Evolutionary conservation across 2,329 filamentous ascomycete genomes (phyloP), one percentile per base, ranked within the genome.

Genomic region (Ceratocystis colombiana): DNA sequence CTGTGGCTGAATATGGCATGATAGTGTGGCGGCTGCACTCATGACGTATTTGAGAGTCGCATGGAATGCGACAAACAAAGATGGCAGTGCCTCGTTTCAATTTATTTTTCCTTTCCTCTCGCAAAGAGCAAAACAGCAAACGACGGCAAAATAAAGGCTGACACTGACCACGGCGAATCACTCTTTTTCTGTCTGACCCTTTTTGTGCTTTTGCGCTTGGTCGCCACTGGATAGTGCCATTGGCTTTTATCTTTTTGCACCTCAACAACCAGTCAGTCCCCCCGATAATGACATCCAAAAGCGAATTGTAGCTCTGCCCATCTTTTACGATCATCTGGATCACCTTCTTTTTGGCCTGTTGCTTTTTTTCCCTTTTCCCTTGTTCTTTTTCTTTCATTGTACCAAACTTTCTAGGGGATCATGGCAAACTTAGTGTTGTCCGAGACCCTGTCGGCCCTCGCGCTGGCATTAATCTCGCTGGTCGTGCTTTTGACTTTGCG

Each of bases 401-500:
- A 7, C 10, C 46, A 6, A 3, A 7, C 8, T 20, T n/a, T 10
- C 17, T 50, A 53, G 53, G 12, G 5, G 28, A 45, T 5, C 17
- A 59, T 59, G 12, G 63, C 20, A 45, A 20, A 25, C 30, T 77
- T 81, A 44, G 82, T 91, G 64, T 87, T 87, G 75, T 96, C 92
- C 65, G 84, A 86, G 73, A 79, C 93, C 73, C 95, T 96, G 76
- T 84, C 89, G 70, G 75, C 85, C 70, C 72, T 89, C 71, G 84
- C 90, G 68, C 81, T 96, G 48, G 77, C 92, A 70, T 74, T 84
- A 70, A 89, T 96, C 71, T 90, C 87, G 70, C 74, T 88, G 69
- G 78, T 88, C 68, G 90, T 94, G 68, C 82, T 99, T 55, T 80
- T 96, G 25, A 86, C 97, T 69, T 80, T 96, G 68, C 88, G 94